Percentiles rank a stretch among this genome's conserved stretches.
phyloP scores from a whole-genome alignment of 768 basidiomycete genomes.

The Suillus subalutaceus region DNA sequence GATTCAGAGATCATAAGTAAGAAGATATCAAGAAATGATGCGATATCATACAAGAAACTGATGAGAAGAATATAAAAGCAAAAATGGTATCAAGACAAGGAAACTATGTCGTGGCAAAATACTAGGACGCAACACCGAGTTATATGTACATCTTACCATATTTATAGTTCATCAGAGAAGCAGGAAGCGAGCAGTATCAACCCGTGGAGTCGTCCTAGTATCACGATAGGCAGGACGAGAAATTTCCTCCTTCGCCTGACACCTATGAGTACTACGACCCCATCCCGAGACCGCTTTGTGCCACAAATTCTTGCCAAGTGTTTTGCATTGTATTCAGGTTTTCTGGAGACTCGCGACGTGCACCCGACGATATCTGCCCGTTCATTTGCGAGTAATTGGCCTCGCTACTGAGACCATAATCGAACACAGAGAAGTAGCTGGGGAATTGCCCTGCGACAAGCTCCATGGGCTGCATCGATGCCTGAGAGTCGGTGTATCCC shows the following conservation, averaged over 20 bases:
- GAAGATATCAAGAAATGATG: constrained; percentile 22
- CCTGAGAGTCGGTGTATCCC: constrained; percentile 17
- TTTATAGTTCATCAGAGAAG: constrained; percentile 16
- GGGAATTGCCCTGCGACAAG: constrained; percentile 49
- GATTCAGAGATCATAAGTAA: neutral
- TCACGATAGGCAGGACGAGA: neutral
- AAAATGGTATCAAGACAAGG: constrained; percentile 14
- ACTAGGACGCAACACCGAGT: constrained; percentile 14
- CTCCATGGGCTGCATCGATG: constrained; percentile 34
- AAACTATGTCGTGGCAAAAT: constrained; percentile 9
- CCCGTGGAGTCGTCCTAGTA: neutral
- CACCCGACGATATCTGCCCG: constrained; percentile 32
- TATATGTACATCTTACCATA: constrained; percentile 12
- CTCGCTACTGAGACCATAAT: constrained; percentile 50
- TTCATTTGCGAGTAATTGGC: constrained; percentile 41
- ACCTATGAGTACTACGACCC: constrained; percentile 4
- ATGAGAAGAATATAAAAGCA: constrained; percentile 18
- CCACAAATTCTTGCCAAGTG: constrained; percentile 68
- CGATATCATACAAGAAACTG: constrained; percentile 20
- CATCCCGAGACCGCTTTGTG: constrained; percentile 28
- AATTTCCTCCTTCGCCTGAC: constrained; percentile 12
- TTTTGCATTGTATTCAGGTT: constrained; percentile 51
- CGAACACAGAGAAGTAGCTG: constrained; percentile 76
- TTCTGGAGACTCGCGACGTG: constrained; percentile 52
- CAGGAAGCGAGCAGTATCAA: constrained; percentile 7